Base-by-base conservation (phyloP, 768 basidiomycete species). In the Tricholomella constricta region DNA sequence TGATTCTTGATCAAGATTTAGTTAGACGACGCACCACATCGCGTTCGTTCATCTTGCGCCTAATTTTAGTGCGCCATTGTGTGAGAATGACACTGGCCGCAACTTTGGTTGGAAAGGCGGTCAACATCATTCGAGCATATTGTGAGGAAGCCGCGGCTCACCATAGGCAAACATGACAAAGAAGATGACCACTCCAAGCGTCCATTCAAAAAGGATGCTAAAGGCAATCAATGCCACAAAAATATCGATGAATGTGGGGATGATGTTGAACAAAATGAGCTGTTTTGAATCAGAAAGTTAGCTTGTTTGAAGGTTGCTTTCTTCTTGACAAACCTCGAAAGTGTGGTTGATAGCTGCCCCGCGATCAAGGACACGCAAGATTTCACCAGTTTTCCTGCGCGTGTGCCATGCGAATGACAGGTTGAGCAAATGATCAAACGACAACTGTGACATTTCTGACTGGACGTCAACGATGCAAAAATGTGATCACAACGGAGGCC, bases 341-440 rank as follows among this genome's bases (percentile, higher is more conserved):
- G 86, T 83, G 58, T 82, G 86, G 70, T 94, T 95, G 66, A 96
- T 91, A 0, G 91, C 90, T 23, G 87, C 86, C 3, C 92, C 90
- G 50, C 91, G 83, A 58, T 90, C 88, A 20, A 93, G 77, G 42
- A 94, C 90, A 19, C 88, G 82, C 11, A 94, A 77, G 9, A 93
- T 78, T 64, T 94, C 91, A 23, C 92, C 94, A 2, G 93, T 91
- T 74, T 89, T 94, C 43, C 86, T 79, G 49, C 80, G 86, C 5
- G 83, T 89, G 65, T 88, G 92, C 80, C 88, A 93, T 4, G 87
- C 80, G 57, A 94, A 85, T 1, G 90, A 91, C 4, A 98, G 82
- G 55, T 91, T 89, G 9, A 98, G 77, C 2, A 97, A 71, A 62
- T 96, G 94, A 54, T 94, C 83, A 70, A 90, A 91, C 9, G 92